Percentiles rank a stretch among this genome's conserved stretches.
Evolutionary conservation across 106 monocot species (phyloP).

Genomic region (Chionographis japonica): DNA sequence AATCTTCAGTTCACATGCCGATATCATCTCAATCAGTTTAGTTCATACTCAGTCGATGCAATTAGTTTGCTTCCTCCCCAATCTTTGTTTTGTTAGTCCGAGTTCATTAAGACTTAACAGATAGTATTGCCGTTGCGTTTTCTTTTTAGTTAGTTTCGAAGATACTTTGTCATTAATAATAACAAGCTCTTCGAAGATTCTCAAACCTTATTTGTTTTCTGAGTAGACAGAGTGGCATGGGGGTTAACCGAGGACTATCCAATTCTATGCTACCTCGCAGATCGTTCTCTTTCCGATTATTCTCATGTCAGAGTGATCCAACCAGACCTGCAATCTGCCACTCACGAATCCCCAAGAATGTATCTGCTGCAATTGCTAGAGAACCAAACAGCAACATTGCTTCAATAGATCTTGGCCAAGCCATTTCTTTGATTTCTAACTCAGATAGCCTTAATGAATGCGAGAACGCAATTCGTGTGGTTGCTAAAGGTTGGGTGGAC

Average conservation of each 20-base stretch:
- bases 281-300: conserved; percentile 43
- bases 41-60: too few species aligned
- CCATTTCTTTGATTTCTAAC: conserved; percentile 54
- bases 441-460: conserved; percentile 60
- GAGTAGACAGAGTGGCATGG: conserved; percentile 64
- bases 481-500: conserved; percentile 52
- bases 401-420: conserved; percentile 31
- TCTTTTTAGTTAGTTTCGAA: too few species aligned
- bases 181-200: neutral
- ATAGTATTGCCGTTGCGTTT: too few species aligned
- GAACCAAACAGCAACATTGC: conserved; percentile 13
- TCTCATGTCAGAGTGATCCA: conserved; percentile 40
- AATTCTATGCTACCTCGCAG: conserved; percentile 22
- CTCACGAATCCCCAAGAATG: conserved; percentile 27
- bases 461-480: conserved; percentile 47
- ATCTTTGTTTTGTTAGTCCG: neutral
- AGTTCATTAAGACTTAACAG: too few species aligned
- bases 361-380: conserved; percentile 13
- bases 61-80: neutral
- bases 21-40: too few species aligned
- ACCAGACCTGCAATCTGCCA: conserved; percentile 15
- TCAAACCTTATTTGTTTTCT: conserved; percentile 28
- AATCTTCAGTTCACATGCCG: too few species aligned
- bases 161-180: neutral
- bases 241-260: conserved; percentile 10